Conservation (phyloP, 1,284 basidiomycete species). For the Athelia sp. region DNA sequence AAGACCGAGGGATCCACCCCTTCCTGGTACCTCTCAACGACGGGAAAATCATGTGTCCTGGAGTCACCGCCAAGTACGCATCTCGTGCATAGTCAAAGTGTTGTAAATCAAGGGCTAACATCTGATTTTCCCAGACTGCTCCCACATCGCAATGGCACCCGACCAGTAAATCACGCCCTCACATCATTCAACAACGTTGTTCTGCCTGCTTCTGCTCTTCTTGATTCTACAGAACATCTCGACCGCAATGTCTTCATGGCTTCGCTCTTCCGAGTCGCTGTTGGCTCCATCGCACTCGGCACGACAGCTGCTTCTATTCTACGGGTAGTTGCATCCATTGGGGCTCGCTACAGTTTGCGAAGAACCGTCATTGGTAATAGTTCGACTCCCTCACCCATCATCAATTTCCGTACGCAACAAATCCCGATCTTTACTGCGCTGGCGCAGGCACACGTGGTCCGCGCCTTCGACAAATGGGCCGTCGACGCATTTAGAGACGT, state of each 20-base stretch:
- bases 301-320: conserved; percentile 27
- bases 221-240: conserved; percentile 21
- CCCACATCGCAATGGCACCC: conserved; percentile 25
- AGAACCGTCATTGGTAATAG: conserved; percentile 24
- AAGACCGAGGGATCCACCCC: conserved; percentile 18
- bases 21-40: conserved; percentile 23
- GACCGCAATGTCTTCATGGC: conserved; percentile 25
- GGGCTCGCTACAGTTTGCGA: conserved; percentile 35
- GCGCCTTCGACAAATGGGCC: conserved; percentile 25
- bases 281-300: conserved; percentile 32
- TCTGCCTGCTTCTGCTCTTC: conserved; percentile 26
- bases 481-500: conserved; percentile 24
- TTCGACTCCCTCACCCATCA: conserved; percentile 27
- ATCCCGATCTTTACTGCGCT: conserved; percentile 36
- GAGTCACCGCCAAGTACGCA: conserved; percentile 19
- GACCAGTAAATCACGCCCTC: conserved; percentile 29
- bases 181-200: conserved; percentile 31
- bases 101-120: not conserved
- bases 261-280: conserved; percentile 30
- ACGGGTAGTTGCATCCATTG: conserved; percentile 27
- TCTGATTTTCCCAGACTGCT: conserved; percentile 19
- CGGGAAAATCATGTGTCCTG: conserved; percentile 20
- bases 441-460: conserved; percentile 35
- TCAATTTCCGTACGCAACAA: conserved; percentile 44
- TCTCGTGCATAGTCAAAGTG: not conserved